These are phyloP conservation scores for Somion occarium DNA, from an alignment of 1,284 basidiomycete genomes.

Conservation along the genomic window DNA sequence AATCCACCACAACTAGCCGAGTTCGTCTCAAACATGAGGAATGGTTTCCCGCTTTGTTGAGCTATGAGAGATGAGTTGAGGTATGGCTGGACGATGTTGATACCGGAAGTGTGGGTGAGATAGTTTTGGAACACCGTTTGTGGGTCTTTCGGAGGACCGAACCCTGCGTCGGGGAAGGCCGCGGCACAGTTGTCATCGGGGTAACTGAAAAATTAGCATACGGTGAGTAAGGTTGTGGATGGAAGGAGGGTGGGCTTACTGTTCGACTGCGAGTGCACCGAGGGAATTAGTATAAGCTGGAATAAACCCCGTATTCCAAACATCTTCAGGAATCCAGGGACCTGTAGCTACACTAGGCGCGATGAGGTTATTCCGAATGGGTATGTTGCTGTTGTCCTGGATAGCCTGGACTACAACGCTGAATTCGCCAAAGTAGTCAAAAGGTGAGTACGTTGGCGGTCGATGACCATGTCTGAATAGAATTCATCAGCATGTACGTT, in stretches of 20 bases:
- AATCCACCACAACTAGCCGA: conserved; percentile 55
- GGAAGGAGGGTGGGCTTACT: conserved; percentile 29
- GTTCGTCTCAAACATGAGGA: conserved; percentile 54
- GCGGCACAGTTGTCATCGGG: conserved; percentile 60
- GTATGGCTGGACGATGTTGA: conserved; percentile 43
- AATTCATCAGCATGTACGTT: conserved; percentile 16
- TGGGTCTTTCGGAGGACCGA: conserved; percentile 29
- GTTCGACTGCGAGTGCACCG: conserved; percentile 50
- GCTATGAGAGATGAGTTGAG: conserved; percentile 43
- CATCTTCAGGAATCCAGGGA: conserved; percentile 47
- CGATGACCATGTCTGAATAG: conserved; percentile 23
- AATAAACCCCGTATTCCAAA: conserved; percentile 58
- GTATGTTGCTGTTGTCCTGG: conserved; percentile 34
- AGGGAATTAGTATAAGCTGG: conserved; percentile 41
- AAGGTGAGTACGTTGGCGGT: conserved; percentile 31
- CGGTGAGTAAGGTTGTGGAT: neutral
- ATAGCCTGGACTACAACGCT: conserved; percentile 36
- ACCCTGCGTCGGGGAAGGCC: conserved; percentile 31
- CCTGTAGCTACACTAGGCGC: conserved; percentile 54
- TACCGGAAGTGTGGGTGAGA: conserved; percentile 50
- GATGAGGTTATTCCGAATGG: conserved; percentile 45
- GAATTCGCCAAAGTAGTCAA: conserved; percentile 49
- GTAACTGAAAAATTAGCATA: conserved; percentile 28
- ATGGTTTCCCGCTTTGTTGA: conserved; percentile 34
- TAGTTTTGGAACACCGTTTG: conserved; percentile 51